These are phyloP conservation scores for Coniochaeta ligniaria DNA, from an alignment of 2,329 filamentous ascomycete genomes.

Conservation along the genomic window DNA sequence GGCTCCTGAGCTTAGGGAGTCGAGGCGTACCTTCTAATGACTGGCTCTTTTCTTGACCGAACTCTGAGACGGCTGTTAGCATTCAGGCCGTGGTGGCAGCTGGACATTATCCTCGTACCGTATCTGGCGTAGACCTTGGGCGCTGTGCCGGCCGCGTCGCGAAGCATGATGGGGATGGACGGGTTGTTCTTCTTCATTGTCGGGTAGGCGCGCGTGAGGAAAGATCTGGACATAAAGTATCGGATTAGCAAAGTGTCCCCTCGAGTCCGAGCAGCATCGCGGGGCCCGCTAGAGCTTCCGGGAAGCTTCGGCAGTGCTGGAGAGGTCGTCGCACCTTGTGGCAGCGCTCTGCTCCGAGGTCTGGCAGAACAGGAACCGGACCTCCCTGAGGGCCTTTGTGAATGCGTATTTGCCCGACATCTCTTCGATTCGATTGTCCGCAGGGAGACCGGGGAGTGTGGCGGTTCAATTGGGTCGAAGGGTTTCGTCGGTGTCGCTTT, in stretches of 20 bases:
- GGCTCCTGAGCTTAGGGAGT: background rate
- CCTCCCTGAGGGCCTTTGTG: conserved; percentile 79
- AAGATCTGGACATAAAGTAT: conserved; percentile 53
- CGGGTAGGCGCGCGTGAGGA: conserved; percentile 85
- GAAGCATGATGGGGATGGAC: conserved; percentile 84
- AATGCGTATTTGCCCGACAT: conserved; percentile 97
- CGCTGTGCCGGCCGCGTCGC: conserved; percentile 78
- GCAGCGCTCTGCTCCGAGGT: conserved; percentile 84
- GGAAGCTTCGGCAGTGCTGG: background rate
- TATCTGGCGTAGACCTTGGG: conserved; percentile 91
- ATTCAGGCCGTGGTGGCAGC: background rate
- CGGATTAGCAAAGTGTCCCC: background rate
- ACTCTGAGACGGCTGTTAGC: conserved; percentile 27
- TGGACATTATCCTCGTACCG: conserved; percentile 47
- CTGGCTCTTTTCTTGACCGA: conserved; percentile 50
- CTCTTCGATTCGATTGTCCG: conserved; percentile 16
- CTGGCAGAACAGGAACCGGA: conserved; percentile 97
- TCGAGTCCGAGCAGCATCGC: background rate
- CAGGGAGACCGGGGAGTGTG: conserved; percentile 1
- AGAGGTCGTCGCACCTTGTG: conserved; percentile 56
- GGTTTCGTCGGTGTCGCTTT: background rate
- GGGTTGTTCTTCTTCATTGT: conserved; percentile 99
- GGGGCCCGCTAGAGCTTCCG: background rate
- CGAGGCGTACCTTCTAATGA: conserved; percentile 39
- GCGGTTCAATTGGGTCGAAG: background rate